Conservation (phyloP, 2,329 filamentous ascomycete genomes). For the Neodidymelliopsis sp. region DNA sequence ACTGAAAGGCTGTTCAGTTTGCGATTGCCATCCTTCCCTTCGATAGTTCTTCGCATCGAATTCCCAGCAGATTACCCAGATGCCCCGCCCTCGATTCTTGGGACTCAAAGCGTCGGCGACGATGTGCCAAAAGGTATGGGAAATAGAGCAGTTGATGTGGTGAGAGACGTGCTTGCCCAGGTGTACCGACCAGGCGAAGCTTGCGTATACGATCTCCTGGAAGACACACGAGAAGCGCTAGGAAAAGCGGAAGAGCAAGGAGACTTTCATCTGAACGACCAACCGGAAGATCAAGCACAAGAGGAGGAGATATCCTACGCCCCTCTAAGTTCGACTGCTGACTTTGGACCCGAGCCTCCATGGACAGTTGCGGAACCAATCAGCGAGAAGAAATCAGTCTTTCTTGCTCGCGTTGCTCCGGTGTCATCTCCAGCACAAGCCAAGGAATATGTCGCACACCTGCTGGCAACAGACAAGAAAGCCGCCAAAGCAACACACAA, state of each 20-base stretch:
- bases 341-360: constrained; percentile 55
- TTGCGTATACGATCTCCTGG: constrained; percentile 90
- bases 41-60: constrained; percentile 62
- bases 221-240: constrained; percentile 62
- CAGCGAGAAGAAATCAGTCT: constrained; percentile 85
- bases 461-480: constrained; percentile 83
- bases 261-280: constrained; percentile 34
- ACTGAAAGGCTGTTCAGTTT: constrained; percentile 56
- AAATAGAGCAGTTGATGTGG: constrained; percentile 71
- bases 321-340: constrained; percentile 18
- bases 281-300: constrained; percentile 19
- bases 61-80: constrained; percentile 81
- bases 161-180: constrained; percentile 70
- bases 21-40: constrained; percentile 69
- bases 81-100: constrained; percentile 74
- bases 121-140: constrained; percentile 75
- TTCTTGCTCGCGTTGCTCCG: constrained; percentile 77
- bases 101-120: constrained; percentile 78
- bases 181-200: constrained; percentile 78
- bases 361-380: constrained; percentile 81
- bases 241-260: constrained; percentile 56
- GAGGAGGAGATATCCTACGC: constrained; percentile 2
- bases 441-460: constrained; percentile 72
- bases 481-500: constrained; percentile 91
- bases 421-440: constrained; percentile 77